These are phyloP conservation scores for Cryphonectria naterciae DNA, from an alignment of 2,329 filamentous ascomycete genomes.

Conservation along the genomic window DNA sequence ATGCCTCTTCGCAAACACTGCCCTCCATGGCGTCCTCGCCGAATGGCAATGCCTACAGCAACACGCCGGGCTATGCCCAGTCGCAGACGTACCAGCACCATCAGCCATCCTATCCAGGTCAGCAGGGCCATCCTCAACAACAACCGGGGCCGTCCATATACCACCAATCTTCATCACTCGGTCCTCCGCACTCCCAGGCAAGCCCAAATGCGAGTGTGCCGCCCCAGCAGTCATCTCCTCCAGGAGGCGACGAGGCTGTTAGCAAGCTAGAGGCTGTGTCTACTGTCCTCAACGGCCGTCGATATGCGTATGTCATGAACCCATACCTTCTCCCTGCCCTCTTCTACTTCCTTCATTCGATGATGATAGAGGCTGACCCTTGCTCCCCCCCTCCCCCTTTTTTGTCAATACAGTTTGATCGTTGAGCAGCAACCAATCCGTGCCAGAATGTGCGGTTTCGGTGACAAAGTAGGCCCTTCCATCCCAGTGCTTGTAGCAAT, in stretches of 20 bases:
- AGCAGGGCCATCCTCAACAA: conserved; percentile 25
- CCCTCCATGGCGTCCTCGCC: conserved; percentile 28
- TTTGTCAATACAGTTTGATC: conserved; percentile 57
- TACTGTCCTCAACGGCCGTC: conserved; percentile 24
- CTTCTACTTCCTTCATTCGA: neutral
- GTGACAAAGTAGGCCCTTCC: conserved; percentile 76
- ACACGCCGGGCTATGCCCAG: conserved; percentile 21
- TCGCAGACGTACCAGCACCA: conserved; percentile 28
- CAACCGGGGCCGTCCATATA: conserved; percentile 23
- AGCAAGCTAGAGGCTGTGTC: conserved; percentile 25
- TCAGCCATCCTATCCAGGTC: conserved; percentile 25
- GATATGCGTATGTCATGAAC: conserved; percentile 25
- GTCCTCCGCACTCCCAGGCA: conserved; percentile 17
- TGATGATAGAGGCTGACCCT: conserved; percentile 1
- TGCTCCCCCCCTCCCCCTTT: neutral
- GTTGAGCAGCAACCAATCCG: conserved; percentile 90
- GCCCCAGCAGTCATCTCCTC: conserved; percentile 20
- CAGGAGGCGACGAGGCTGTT: conserved; percentile 3
- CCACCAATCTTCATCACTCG: conserved; percentile 22
- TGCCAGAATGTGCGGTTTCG: conserved; percentile 98
- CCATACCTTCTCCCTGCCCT: neutral
- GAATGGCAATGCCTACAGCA: conserved; percentile 24
- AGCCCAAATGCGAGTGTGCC: conserved; percentile 20
- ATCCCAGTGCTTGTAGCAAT: conserved; percentile 16
- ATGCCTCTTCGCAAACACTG: conserved; percentile 21